Conservation (phyloP, 441 rosid species). For the Brassica hybrid region DNA sequence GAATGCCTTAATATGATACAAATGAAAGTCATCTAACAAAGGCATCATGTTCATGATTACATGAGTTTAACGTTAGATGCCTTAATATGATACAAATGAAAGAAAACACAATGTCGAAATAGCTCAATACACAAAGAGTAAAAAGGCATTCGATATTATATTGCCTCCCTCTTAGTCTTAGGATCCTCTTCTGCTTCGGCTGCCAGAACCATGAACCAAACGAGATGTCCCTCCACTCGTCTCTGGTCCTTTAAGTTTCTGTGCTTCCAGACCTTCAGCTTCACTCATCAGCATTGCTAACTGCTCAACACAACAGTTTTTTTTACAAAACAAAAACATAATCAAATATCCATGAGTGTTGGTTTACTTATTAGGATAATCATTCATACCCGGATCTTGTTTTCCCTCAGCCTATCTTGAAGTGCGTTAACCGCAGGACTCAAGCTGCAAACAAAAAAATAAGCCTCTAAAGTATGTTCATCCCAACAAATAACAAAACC, state of each 20-base stretch:
- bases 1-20: not conserved
- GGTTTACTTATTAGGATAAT: not conserved
- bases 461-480: slow-evolving; percentile 12
- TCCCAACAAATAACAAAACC: slow-evolving; percentile 4
- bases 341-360: slow-evolving; percentile 8
- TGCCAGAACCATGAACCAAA: slow-evolving; percentile 47
- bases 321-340: not conserved
- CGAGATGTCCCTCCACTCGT: slow-evolving; percentile 49
- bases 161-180: slow-evolving; percentile 18
- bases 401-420: slow-evolving; percentile 85
- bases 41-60: too few relatives aligned
- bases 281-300: slow-evolving; percentile 61
- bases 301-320: slow-evolving; percentile 45
- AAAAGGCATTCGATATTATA: slow-evolving; percentile 10
- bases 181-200: slow-evolving; percentile 58
- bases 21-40: slow-evolving; percentile 37
- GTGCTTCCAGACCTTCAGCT: slow-evolving; percentile 65
- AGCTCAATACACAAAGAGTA: slow-evolving; percentile 34
- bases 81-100: slow-evolving; percentile 30
- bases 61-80: too few relatives aligned
- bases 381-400: slow-evolving; percentile 75
- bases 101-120: slow-evolving; percentile 4
- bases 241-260: slow-evolving; percentile 51
- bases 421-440: slow-evolving; percentile 91
- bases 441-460: slow-evolving; percentile 59